Percentiles rank a stretch among this genome's conserved stretches.
These are phyloP conservation scores for Pythium plurisporium DNA, from an alignment of 352 stramenopile species.

Conservation along the genomic window DNA sequence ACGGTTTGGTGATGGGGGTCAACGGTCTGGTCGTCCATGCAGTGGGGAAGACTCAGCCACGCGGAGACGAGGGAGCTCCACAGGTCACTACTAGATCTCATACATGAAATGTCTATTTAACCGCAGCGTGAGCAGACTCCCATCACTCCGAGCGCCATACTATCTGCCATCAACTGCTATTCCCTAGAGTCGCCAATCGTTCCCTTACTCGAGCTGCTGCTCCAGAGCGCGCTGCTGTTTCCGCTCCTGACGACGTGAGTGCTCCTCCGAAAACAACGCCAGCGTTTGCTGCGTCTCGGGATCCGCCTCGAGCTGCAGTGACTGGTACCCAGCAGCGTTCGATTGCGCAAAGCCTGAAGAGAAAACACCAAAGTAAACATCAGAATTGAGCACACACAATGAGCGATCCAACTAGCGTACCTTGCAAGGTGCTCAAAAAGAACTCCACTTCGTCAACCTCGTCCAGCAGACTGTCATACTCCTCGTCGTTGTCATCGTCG, in stretches of 20 bases:
- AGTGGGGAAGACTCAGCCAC: no score
- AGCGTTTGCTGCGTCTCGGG: slow-evolving; percentile 52
- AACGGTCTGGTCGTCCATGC: no score
- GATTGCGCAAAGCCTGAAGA: slow-evolving; percentile 42
- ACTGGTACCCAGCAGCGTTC: slow-evolving; percentile 50
- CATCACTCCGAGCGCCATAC: not conserved
- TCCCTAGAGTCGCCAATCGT: not conserved
- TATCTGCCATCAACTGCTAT: not conserved
- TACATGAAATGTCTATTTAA: not conserved
- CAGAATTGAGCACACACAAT: not conserved
- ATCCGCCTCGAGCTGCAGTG: slow-evolving; percentile 58
- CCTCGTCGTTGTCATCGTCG: slow-evolving; percentile 88
- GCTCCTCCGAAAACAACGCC: slow-evolving; percentile 50
- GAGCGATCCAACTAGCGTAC: slow-evolving; percentile 1
- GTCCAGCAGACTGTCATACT: slow-evolving; percentile 91
- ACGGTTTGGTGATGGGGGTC: no score
- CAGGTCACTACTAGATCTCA: no score
- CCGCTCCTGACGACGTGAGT: slow-evolving; percentile 42
- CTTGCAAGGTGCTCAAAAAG: slow-evolving; percentile 87
- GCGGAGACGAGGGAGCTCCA: no score
- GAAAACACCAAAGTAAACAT: not conserved
- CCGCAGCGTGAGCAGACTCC: not conserved
- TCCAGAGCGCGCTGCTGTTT: slow-evolving; percentile 20
- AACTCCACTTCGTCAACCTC: slow-evolving; percentile 92
- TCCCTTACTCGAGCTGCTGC: slow-evolving; percentile 13